These are phyloP conservation scores for Mycena maculata DNA, from an alignment of 768 basidiomycete genomes.

Conservation along the genomic window DNA sequence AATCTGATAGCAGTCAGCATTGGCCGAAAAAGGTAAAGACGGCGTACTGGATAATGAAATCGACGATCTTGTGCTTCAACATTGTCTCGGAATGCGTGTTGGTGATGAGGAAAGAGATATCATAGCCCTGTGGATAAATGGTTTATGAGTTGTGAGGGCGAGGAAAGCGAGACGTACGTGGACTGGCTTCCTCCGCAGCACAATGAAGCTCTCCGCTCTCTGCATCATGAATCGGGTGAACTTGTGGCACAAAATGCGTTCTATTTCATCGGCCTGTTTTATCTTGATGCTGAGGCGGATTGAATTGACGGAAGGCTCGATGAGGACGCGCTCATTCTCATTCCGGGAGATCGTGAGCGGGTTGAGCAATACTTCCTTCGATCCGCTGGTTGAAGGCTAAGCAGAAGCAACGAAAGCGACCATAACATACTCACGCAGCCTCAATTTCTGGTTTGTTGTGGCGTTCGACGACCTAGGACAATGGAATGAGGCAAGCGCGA, in stretches of 20 bases:
- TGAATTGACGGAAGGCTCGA: constrained; percentile 97
- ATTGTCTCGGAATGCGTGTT: constrained; percentile 97
- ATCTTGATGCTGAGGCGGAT: constrained; percentile 98
- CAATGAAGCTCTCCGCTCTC: constrained; percentile 96
- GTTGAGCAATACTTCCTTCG: constrained; percentile 94
- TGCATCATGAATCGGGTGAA: constrained; percentile 99
- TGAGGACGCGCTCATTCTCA: constrained; percentile 95
- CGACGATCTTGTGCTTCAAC: constrained; percentile 99
- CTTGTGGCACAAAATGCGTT: constrained; percentile 96
- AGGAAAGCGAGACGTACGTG: constrained; percentile 60
- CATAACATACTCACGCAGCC: constrained; percentile 62
- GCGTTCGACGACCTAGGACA: constrained; percentile 86
- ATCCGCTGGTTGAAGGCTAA: constrained; percentile 64
- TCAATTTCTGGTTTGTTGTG: constrained; percentile 99
- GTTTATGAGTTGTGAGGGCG: background rate
- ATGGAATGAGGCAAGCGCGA: constrained; percentile 28
- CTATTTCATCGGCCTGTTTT: constrained; percentile 99
- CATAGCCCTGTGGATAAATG: constrained; percentile 81
- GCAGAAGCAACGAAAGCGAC: background rate
- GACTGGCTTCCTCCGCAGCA: constrained; percentile 94
- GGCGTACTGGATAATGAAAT: constrained; percentile 97
- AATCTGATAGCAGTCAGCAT: constrained; percentile 62
- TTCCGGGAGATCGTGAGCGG: constrained; percentile 96
- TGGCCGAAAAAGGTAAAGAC: constrained; percentile 13
- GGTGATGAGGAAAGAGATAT: constrained; percentile 98